Percentiles rank a stretch among this genome's conserved stretches.
Evolutionary conservation across 371 early-diverging fungal species (phyloP).

Genomic region (Haplosporangium sp.): DNA sequence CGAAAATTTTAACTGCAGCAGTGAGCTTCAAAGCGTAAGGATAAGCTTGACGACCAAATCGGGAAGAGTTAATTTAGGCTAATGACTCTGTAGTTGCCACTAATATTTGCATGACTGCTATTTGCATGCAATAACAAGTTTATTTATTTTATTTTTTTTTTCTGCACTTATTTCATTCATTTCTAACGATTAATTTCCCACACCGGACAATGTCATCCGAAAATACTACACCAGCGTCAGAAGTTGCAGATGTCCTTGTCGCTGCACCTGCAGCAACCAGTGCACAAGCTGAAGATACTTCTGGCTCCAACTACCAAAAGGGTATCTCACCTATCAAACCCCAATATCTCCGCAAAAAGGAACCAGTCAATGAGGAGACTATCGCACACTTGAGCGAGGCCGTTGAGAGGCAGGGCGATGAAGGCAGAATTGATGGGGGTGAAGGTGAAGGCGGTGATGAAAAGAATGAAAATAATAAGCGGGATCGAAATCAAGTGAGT

Average conservation of each 20-base stretch:
- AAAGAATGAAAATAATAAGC: conserved; percentile 41
- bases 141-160: conserved; percentile 8
- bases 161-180: background rate
- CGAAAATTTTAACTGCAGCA: no score
- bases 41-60: no score
- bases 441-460: background rate
- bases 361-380: conserved; percentile 36
- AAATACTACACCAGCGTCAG: conserved; percentile 12
- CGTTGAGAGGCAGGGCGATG: conserved; percentile 38
- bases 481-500: conserved; percentile 34
- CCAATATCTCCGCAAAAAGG: conserved; percentile 18
- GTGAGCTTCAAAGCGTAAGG: no score
- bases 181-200: background rate
- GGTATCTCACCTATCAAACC: conserved; percentile 43
- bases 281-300: background rate
- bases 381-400: conserved; percentile 39
- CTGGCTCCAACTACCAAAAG: conserved; percentile 10
- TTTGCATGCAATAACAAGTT: no score
- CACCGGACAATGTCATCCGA: conserved; percentile 17
- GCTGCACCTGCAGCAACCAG: conserved; percentile 2
- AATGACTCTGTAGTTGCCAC: no score
- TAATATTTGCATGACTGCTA: no score
- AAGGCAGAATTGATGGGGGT: conserved; percentile 23
- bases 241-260: background rate
- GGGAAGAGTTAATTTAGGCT: no score